A percentile compares a stretch with the other conserved stretches of the same genome.
phyloP scores from a whole-genome alignment of 1,284 basidiomycete species.

The Cystobasidium sp. region DNA sequence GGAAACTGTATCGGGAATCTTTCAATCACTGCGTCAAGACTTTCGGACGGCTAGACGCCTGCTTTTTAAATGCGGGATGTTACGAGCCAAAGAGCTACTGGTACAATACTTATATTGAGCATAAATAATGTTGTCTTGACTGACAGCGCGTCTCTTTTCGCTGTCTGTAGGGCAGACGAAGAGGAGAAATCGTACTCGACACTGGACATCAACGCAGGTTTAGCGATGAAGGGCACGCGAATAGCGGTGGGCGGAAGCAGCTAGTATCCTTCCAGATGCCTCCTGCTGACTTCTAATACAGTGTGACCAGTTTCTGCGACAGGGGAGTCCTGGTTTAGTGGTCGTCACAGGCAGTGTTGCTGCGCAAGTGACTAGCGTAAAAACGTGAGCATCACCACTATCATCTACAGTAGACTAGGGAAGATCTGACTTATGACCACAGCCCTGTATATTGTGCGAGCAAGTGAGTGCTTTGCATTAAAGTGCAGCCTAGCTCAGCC shows the following conservation, averaged over 20 bases:
- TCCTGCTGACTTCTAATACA: background rate
- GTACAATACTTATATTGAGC: background rate
- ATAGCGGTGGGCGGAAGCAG: background rate
- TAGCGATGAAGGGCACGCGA: conserved; percentile 23
- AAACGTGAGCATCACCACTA: conserved; percentile 2
- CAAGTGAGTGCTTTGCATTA: conserved; percentile 3
- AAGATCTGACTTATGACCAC: background rate
- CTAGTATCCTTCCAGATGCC: background rate
- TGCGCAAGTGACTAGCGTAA: conserved; percentile 19
- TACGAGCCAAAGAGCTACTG: conserved; percentile 24
- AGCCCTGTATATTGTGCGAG: conserved; percentile 22
- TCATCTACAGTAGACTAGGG: background rate
- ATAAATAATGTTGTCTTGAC: background rate
- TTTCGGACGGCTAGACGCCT: conserved; percentile 12
- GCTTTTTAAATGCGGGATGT: conserved; percentile 21
- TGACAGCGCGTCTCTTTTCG: background rate
- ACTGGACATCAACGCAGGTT: conserved; percentile 19
- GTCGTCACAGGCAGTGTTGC: conserved; percentile 24
- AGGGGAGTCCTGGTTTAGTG: background rate
- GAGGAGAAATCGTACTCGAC: conserved; percentile 20
- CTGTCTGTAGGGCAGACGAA: conserved; percentile 2
- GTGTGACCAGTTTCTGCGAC: conserved; percentile 11
- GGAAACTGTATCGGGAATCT: conserved; percentile 18
- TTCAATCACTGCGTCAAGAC: conserved; percentile 13
- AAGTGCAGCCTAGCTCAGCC: background rate